Percentiles rank a stretch among this genome's conserved stretches.
Conservation (phyloP, 495 filamentous ascomycete species). For the Pseudevernia furfuracea region DNA sequence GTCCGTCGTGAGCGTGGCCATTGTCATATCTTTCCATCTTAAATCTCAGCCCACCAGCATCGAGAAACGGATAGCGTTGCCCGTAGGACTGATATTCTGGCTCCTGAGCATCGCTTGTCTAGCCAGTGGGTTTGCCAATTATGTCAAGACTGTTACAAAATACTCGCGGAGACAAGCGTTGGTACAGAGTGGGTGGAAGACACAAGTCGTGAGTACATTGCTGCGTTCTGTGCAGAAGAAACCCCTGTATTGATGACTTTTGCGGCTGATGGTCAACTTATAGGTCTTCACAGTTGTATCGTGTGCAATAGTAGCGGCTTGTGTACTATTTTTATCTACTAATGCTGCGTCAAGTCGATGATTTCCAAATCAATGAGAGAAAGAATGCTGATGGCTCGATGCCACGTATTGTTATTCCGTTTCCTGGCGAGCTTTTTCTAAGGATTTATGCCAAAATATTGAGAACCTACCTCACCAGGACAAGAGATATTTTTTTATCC, state of each 20-base stretch:
- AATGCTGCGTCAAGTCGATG: slow-evolving; percentile 30
- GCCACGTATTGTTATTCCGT: background rate
- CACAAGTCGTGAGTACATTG: slow-evolving; percentile 58
- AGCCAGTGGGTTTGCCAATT: slow-evolving; percentile 71
- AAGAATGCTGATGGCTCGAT: background rate
- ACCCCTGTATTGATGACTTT: background rate
- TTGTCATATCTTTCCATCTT: slow-evolving; percentile 88
- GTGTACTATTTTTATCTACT: slow-evolving; percentile 57
- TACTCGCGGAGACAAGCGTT: slow-evolving; percentile 71
- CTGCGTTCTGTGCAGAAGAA: background rate
- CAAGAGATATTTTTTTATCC: background rate
- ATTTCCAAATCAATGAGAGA: background rate
- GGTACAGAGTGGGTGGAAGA: slow-evolving; percentile 92
- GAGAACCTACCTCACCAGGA: background rate
- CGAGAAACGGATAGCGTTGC: slow-evolving; percentile 69
- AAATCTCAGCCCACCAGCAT: slow-evolving; percentile 58
- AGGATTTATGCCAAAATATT: background rate
- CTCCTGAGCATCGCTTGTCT: slow-evolving; percentile 66
- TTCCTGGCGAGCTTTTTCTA: background rate
- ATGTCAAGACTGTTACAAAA: slow-evolving; percentile 77
- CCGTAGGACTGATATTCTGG: slow-evolving; percentile 88
- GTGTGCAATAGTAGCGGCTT: slow-evolving; percentile 72
- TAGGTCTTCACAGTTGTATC: slow-evolving; percentile 68
- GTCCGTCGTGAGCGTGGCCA: slow-evolving; percentile 79
- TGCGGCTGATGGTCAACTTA: slow-evolving; percentile 6